Evolutionary conservation across 768 basidiomycete genomes (phyloP).

Genomic region (Coprinellus micaceus): DNA sequence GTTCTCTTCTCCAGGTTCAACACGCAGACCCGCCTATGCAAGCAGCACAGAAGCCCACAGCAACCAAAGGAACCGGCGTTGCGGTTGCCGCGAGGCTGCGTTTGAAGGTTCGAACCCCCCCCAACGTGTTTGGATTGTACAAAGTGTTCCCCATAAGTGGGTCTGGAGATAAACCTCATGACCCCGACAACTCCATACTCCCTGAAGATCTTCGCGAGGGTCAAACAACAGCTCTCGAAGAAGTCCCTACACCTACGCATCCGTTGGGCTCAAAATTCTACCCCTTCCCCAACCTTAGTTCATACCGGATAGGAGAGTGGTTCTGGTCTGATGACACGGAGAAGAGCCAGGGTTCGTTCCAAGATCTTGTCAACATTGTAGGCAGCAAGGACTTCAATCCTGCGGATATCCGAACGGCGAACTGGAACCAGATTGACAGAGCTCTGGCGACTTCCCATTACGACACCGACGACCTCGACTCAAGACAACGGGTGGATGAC

Average conservation of each 20-base stretch:
- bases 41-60: neutral
- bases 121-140: neutral
- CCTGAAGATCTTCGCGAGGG: neutral
- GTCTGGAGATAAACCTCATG: neutral
- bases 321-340: neutral
- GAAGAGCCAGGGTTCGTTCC: neutral
- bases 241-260: neutral
- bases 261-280: too few relatives aligned
- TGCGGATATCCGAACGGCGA: neutral
- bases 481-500: neutral
- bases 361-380: neutral
- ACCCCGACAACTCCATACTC: neutral
- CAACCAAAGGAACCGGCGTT: neutral
- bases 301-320: neutral
- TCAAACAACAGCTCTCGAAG: neutral
- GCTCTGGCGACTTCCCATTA: neutral
- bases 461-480: neutral
- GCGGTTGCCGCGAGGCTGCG: neutral
- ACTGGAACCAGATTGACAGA: neutral
- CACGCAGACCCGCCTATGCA: neutral
- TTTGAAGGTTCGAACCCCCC: neutral
- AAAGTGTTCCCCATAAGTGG: neutral
- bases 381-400: neutral
- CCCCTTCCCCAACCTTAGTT: constrained; percentile 1
- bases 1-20: neutral